Conservation (phyloP, 768 basidiomycete species). For the Tricholoma furcatifolium region DNA sequence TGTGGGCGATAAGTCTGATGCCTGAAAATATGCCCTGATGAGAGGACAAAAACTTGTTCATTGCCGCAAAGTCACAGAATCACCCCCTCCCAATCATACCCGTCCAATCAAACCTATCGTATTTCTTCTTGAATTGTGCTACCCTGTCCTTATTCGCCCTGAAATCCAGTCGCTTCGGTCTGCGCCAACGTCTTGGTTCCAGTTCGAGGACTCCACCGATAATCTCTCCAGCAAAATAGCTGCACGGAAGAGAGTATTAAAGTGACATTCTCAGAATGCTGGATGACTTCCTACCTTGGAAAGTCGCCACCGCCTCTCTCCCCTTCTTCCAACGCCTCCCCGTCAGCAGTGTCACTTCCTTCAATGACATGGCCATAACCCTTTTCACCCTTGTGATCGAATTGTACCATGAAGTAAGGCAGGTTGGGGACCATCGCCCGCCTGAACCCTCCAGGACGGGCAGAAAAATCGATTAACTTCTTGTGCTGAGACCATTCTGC, state of each 20-base stretch:
- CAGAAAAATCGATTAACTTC: slow-evolving; percentile 92
- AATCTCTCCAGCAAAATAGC: slow-evolving; percentile 94
- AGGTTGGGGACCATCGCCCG: slow-evolving; percentile 95
- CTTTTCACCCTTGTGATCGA: slow-evolving; percentile 96
- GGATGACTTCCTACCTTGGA: slow-evolving; percentile 55
- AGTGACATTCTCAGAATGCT: background rate
- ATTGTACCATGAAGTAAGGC: slow-evolving; percentile 99
- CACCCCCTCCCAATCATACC: slow-evolving; percentile 54
- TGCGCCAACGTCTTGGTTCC: slow-evolving; percentile 83
- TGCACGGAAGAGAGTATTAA: slow-evolving; percentile 25
- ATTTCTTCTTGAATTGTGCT: slow-evolving; percentile 66
- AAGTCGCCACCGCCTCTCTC: slow-evolving; percentile 93
- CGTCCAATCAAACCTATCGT: slow-evolving; percentile 82
- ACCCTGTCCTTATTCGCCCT: slow-evolving; percentile 70
- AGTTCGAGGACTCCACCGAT: slow-evolving; percentile 89
- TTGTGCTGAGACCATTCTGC: slow-evolving; percentile 99
- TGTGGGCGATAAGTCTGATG: too few species aligned
- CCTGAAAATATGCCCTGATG: too few species aligned
- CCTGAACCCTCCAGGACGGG: slow-evolving; percentile 89
- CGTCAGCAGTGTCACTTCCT: slow-evolving; percentile 57
- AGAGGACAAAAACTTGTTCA: too few species aligned
- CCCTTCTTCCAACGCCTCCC: slow-evolving; percentile 64
- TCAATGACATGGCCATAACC: slow-evolving; percentile 99
- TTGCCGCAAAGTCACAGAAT: too few species aligned
- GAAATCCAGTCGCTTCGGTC: slow-evolving; percentile 74